Percentiles rank a stretch among this genome's conserved stretches.
These are phyloP conservation scores for Tephrocybe sp. DNA, from an alignment of 768 basidiomycete genomes.

Conservation along the genomic window DNA sequence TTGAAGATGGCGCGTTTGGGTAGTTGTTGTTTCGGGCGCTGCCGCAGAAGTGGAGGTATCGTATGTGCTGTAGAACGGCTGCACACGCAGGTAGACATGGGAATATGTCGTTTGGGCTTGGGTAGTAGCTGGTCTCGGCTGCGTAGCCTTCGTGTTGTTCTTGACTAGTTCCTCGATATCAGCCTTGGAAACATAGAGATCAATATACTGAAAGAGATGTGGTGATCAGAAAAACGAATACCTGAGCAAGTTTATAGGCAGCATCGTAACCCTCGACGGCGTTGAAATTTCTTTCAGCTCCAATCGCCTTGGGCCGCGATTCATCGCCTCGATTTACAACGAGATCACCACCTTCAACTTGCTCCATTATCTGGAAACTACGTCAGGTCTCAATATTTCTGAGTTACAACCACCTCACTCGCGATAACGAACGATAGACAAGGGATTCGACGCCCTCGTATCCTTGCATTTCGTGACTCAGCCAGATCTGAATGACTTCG, in stretches of 20 bases:
- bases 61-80: constrained; percentile 73
- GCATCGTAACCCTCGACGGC: constrained; percentile 82
- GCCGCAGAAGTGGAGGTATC: constrained; percentile 30
- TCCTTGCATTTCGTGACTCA: constrained; percentile 95
- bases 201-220: constrained; percentile 2
- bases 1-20: constrained; percentile 52
- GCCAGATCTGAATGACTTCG: constrained; percentile 94
- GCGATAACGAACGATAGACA: constrained; percentile 84
- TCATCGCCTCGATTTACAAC: constrained; percentile 83
- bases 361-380: constrained; percentile 76
- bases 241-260: constrained; percentile 85
- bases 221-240: constrained; percentile 29
- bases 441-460: constrained; percentile 94
- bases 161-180: constrained; percentile 77
- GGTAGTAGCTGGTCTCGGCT: constrained; percentile 29
- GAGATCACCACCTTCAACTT: constrained; percentile 91
- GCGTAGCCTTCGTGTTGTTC: constrained; percentile 45
- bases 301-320: constrained; percentile 65
- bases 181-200: constrained; percentile 47
- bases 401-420: constrained; percentile 46
- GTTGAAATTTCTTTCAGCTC: constrained; percentile 67
- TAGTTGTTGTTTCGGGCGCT: constrained; percentile 35
- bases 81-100: constrained; percentile 90
- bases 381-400: neutral
- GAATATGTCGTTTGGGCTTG: constrained; percentile 75